Conservation (phyloP, 768 basidiomycete genomes). For the Termitomyces sp. region DNA sequence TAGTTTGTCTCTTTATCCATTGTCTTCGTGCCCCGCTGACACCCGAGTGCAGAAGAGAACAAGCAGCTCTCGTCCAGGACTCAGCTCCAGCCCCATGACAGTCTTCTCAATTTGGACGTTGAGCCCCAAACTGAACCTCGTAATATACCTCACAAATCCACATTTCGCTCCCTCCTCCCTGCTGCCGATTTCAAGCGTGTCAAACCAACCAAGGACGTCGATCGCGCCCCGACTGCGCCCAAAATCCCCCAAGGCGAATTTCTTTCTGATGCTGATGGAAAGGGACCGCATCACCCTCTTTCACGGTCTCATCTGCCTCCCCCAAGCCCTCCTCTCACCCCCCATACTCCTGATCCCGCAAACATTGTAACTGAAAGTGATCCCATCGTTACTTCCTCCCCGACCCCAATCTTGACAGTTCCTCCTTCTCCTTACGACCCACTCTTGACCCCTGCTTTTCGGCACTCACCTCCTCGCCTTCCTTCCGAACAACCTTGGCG, state of each 20-base stretch:
- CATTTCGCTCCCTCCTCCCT: constrained; percentile 33
- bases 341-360: constrained; percentile 28
- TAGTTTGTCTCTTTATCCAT: constrained; percentile 43
- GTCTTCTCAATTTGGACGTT: constrained; percentile 34
- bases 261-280: constrained; percentile 12
- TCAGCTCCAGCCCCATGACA: constrained; percentile 36
- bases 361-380: constrained; percentile 16
- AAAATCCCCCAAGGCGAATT: constrained; percentile 21
- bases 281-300: constrained; percentile 14
- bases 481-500: constrained; percentile 82
- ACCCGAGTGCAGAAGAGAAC: constrained; percentile 49
- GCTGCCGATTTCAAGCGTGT: constrained; percentile 19
- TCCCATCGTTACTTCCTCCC: constrained; percentile 23
- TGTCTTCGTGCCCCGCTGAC: constrained; percentile 1
- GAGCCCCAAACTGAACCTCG: constrained; percentile 31
- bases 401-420: constrained; percentile 27
- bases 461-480: constrained; percentile 69
- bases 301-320: constrained; percentile 15
- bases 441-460: constrained; percentile 67
- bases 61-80: constrained; percentile 26
- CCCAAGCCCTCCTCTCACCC: constrained; percentile 32
- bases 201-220: constrained; percentile 12
- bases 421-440: constrained; percentile 77
- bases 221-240: constrained; percentile 15
- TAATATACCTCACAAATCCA: constrained; percentile 34